Conservation (phyloP, 1,284 basidiomycete species). For the Takashimella koratensis region DNA sequence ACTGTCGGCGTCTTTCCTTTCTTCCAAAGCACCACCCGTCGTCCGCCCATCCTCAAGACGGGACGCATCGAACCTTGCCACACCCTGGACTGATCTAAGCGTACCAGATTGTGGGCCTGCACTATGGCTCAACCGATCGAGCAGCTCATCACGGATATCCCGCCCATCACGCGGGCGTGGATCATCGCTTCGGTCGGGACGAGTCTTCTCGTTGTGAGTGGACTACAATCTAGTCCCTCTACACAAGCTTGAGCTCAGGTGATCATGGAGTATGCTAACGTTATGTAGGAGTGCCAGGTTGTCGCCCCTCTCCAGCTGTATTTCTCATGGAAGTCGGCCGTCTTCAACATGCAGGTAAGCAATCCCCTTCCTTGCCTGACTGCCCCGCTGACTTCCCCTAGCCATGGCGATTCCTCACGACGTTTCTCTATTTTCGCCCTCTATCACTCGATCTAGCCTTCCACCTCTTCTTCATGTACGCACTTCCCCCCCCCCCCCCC, state of each 20-base stretch:
- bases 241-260: no score
- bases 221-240: no score
- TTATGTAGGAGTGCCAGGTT: conserved; percentile 86
- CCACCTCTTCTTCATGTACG: conserved; percentile 96
- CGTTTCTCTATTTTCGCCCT: conserved; percentile 93
- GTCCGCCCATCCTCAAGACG: neutral
- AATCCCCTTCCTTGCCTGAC: neutral
- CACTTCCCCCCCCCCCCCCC: conserved; percentile 10
- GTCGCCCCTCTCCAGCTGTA: conserved; percentile 86
- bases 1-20: neutral
- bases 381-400: conserved; percentile 42
- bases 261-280: no score
- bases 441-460: conserved; percentile 93
- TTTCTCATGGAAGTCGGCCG: conserved; percentile 80
- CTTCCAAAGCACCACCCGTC: neutral
- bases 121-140: conserved; percentile 40
- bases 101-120: neutral
- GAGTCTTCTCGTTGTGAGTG: conserved; percentile 76
- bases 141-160: conserved; percentile 73
- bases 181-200: conserved; percentile 69
- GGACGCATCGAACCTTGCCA: no score
- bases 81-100: no score
- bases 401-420: conserved; percentile 84
- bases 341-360: conserved; percentile 71
- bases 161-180: conserved; percentile 82